Evolutionary conservation across 1,139 yeast species (phyloP).

Genomic region (Magnusiomyces suaveolens): DNA sequence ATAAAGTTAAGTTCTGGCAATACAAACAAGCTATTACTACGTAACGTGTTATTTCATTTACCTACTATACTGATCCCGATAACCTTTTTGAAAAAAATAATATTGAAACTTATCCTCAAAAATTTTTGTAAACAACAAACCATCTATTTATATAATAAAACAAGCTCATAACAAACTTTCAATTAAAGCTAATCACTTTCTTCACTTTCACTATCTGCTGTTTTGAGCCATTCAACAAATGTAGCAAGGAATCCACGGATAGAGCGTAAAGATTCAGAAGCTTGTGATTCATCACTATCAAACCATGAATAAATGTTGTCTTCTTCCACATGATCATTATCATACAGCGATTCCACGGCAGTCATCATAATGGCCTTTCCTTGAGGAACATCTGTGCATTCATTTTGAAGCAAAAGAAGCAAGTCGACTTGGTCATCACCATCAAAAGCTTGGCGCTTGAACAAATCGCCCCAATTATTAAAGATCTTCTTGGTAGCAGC

Average conservation of each 20-base stretch:
- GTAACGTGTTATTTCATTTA: too few relatives aligned
- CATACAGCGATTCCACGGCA: conserved; percentile 62
- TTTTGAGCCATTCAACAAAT: conserved; percentile 80
- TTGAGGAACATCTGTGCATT: conserved; percentile 34
- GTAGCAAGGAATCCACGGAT: conserved; percentile 53
- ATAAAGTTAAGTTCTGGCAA: too few relatives aligned
- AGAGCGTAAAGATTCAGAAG: conserved; percentile 36
- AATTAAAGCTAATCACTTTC: conserved; percentile 5
- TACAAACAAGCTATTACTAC: too few relatives aligned
- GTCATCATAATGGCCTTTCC: conserved; percentile 50
- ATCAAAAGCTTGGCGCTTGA: conserved; percentile 69
- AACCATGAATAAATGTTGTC: conserved; percentile 78
- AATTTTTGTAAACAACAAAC: too few relatives aligned
- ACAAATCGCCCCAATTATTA: conserved; percentile 68
- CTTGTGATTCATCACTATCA: conserved; percentile 41
- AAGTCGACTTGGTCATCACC: conserved; percentile 68
- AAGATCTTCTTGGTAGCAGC: conserved; percentile 71
- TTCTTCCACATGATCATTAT: conserved; percentile 72
- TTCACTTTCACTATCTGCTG: conserved; percentile 45
- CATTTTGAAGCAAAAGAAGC: conserved; percentile 47
- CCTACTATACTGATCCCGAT: too few relatives aligned
- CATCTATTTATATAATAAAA: too few relatives aligned
- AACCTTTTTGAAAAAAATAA: too few relatives aligned
- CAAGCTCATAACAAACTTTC: too few relatives aligned
- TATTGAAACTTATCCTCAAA: too few relatives aligned